Base-by-base conservation (phyloP, 1,284 basidiomycete genomes). In the Chalciporus piperatoides region DNA sequence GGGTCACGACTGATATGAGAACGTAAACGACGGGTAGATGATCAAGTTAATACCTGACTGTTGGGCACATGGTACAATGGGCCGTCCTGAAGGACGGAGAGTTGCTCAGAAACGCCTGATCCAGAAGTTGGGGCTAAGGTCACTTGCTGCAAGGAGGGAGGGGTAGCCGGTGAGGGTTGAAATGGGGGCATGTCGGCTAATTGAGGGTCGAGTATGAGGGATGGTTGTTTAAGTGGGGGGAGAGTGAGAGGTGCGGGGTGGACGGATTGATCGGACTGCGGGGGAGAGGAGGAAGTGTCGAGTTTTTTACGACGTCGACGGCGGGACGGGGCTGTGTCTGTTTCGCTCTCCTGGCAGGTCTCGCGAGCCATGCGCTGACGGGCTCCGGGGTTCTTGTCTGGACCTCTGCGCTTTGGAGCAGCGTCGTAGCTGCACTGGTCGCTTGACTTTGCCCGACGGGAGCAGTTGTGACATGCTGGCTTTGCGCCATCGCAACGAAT, bases 401-500 rank as follows among this genome's bases (percentile, higher is more conserved):
- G 86, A 3, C 87, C 87, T 40, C 87, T 77, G 37, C 88, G 81
- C 58, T 84, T 87, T 17, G 88, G 87, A 6, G 78, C 66, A 15
- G 77, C 44, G 57, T 90, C 88, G 57, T 89, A 90, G 38, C 68
- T 65, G 56, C 83, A 86, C 39, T 73, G 69, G 42, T 64, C 68
- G 51, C 59, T 59, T 3, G 68, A 68, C 55, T 71, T 71, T 41
- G 69, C 51, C 17, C 81, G 74, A 47, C 78, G 79, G 44, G 69
- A 66, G 60, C 86, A 90, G 60, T 87, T 88, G 59, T 84, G 77
- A 60, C 87, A 90, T 11, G 73, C 61, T 8, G 87, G 88, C 56
- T 83, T 86, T 12, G 81, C 81, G 45, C 88, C 88, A 63, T 90
- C 87, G 62, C 87, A 90, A 11, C 86, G 81, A 56, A 86, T 88